Evolutionary conservation across 345 rosid genomes (phyloP).

Genomic region (Theobroma cacao): DNA sequence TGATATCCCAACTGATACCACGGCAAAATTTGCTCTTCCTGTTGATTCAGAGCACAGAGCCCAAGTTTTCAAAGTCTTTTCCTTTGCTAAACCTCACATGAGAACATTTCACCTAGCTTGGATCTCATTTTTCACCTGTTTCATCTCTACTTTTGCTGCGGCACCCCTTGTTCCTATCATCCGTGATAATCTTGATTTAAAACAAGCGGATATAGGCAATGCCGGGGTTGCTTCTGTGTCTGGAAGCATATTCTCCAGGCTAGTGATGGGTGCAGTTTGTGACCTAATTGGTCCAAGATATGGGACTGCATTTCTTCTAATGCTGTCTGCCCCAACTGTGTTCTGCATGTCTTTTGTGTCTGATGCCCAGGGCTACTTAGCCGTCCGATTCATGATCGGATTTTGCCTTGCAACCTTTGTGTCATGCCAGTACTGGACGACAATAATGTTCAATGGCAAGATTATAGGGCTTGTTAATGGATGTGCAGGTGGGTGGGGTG

Average conservation of each 20-base stretch:
- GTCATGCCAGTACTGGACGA: slow-evolving; percentile 90
- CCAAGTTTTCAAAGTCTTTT: slow-evolving; percentile 54
- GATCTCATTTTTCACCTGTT: slow-evolving; percentile 88
- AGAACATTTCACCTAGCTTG: slow-evolving; percentile 81
- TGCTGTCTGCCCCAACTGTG: slow-evolving; percentile 77
- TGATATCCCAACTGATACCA: slow-evolving; percentile 34
- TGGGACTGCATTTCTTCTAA: slow-evolving; percentile 71
- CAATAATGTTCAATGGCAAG: slow-evolving; percentile 78
- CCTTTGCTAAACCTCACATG: slow-evolving; percentile 84
- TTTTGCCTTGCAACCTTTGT: slow-evolving; percentile 90
- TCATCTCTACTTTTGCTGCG: slow-evolving; percentile 84
- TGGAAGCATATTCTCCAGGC: slow-evolving; percentile 78
- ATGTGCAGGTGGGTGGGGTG: slow-evolving; percentile 90
- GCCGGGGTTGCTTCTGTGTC: slow-evolving; percentile 90
- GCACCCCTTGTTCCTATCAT: slow-evolving; percentile 84
- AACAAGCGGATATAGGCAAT: slow-evolving; percentile 65
- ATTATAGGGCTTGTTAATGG: slow-evolving; percentile 84
- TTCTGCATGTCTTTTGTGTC: slow-evolving; percentile 77
- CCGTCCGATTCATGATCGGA: slow-evolving; percentile 87
- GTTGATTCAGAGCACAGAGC: slow-evolving; percentile 90
- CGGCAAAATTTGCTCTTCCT: slow-evolving; percentile 60
- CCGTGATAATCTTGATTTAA: slow-evolving; percentile 69
- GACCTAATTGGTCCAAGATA: slow-evolving; percentile 79
- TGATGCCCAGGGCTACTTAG: slow-evolving; percentile 54
- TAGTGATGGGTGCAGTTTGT: slow-evolving; percentile 77